Conservation (phyloP, 192 early-diverging fungal genomes). For the Linnemannia schmuckeri region DNA sequence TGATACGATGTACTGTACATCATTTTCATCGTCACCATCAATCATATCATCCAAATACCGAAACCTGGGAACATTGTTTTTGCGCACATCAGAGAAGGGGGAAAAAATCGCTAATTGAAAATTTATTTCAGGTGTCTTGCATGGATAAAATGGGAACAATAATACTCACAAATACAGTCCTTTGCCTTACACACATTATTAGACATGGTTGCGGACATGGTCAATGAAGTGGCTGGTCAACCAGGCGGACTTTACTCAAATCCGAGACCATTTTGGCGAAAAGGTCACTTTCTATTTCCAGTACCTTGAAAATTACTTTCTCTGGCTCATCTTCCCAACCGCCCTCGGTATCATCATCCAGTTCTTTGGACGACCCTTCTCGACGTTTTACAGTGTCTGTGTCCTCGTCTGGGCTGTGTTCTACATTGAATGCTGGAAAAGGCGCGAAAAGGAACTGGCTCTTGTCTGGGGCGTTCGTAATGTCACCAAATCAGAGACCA, state of each 20-base stretch:
- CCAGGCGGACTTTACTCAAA: constrained; percentile 74
- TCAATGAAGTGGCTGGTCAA: constrained; percentile 83
- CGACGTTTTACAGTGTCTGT: constrained; percentile 72
- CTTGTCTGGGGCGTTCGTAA: constrained; percentile 82
- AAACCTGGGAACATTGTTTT: constrained; percentile 23
- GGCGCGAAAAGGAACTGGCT: constrained; percentile 78
- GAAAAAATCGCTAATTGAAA: not conserved
- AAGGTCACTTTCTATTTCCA: constrained; percentile 93
- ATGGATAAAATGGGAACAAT: not conserved
- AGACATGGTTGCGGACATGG: constrained; percentile 88
- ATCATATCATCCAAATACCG: not conserved
- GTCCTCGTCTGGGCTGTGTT: constrained; percentile 76
- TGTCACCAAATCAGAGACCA: constrained; percentile 67
- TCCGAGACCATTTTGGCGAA: constrained; percentile 91
- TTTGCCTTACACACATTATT: not conserved
- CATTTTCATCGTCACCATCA: no score
- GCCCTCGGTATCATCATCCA: constrained; percentile 73
- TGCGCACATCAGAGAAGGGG: not conserved
- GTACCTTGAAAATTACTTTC: constrained; percentile 89
- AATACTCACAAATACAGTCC: not conserved
- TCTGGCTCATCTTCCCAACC: constrained; percentile 79
- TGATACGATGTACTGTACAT: no score
- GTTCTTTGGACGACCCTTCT: constrained; percentile 65
- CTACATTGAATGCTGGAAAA: constrained; percentile 87
- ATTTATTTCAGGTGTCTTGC: not conserved